Evolutionary conservation across 2,329 filamentous ascomycete species (phyloP).

Genomic region (Aspergillus transmontanensis): DNA sequence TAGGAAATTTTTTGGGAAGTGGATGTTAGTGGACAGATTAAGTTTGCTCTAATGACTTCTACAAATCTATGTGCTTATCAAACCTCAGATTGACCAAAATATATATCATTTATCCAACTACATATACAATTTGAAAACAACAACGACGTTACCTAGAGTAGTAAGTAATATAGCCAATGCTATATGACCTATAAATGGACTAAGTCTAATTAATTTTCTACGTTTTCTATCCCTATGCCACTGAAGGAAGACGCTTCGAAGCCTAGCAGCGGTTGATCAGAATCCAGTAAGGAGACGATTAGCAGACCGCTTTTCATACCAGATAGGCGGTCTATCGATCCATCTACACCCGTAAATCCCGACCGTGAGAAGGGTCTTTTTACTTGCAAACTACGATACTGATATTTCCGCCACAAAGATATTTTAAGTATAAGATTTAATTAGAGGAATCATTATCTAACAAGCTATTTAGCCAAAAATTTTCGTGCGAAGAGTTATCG

Average conservation of each 20-base stretch:
- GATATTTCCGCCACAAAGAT: background rate
- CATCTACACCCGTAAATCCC: background rate
- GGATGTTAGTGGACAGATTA: constrained; percentile 13
- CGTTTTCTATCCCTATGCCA: too few species aligned
- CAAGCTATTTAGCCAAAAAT: background rate
- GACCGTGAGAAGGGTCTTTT: background rate
- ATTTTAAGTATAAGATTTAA: background rate
- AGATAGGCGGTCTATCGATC: background rate
- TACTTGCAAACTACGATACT: background rate
- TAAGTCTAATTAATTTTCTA: background rate
- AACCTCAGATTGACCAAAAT: background rate
- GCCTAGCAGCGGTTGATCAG: background rate
- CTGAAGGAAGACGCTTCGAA: background rate
- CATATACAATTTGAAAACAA: background rate
- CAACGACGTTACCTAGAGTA: background rate
- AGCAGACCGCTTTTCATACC: background rate
- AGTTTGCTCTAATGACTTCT: background rate
- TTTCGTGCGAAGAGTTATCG: background rate
- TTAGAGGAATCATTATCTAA: background rate
- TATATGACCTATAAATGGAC: background rate
- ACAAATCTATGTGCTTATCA: background rate
- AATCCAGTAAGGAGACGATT: background rate
- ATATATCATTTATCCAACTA: background rate
- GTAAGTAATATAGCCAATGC: background rate
- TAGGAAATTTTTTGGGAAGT: constrained; percentile 20